Evolutionary conservation across 2,329 filamentous ascomycete genomes (phyloP).

Genomic region (Sarocladiaceae sp.): DNA sequence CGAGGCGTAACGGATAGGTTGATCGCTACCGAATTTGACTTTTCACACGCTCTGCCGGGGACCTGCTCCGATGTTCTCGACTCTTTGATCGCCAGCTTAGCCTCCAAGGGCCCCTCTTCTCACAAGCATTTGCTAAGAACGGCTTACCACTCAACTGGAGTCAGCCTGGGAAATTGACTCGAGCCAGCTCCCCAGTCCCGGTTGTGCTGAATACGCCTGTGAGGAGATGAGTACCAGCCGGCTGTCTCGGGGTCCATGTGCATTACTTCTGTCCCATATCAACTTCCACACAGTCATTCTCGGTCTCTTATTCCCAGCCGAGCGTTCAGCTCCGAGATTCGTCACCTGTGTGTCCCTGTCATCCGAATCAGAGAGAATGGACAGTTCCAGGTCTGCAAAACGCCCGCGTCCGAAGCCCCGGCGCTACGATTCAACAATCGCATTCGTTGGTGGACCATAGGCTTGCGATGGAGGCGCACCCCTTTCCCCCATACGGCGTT

Average conservation of each 20-base stretch:
- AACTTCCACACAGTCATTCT: neutral
- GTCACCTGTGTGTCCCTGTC: too few species aligned
- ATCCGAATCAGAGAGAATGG: neutral
- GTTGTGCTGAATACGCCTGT: neutral
- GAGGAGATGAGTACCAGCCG: neutral
- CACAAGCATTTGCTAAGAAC: neutral
- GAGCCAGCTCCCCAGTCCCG: neutral
- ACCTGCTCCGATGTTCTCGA: neutral
- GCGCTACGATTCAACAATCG: neutral
- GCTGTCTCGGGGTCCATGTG: conserved; percentile 4
- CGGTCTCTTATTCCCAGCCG: neutral
- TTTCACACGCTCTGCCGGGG: neutral
- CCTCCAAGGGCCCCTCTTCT: neutral
- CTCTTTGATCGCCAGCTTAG: neutral
- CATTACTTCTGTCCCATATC: neutral
- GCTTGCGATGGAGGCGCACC: neutral
- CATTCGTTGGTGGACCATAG: neutral
- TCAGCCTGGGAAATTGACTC: too few species aligned
- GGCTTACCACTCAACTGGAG: neutral
- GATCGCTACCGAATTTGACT: conserved; percentile 6
- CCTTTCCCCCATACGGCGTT: neutral
- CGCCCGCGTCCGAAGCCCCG: neutral
- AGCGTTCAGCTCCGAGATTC: conserved; percentile 4
- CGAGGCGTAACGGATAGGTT: neutral
- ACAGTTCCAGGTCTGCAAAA: too few species aligned